A percentile compares a stretch with the other conserved stretches of the same genome.
Conservation (phyloP, 805 yeast species). For the Isabelozyma rhagii region DNA sequence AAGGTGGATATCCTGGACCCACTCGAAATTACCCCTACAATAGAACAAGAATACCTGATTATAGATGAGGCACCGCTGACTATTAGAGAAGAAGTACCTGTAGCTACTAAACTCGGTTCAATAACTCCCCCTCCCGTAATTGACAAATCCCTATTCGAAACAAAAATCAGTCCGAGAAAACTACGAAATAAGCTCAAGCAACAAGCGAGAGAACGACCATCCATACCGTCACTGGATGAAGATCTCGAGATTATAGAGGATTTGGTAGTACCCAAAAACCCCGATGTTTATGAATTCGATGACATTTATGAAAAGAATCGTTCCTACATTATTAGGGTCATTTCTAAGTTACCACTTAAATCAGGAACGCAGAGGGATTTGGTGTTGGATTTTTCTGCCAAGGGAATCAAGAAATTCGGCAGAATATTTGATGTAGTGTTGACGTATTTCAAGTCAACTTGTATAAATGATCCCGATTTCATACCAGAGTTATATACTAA, state of each 20-base stretch:
- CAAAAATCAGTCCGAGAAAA: not conserved
- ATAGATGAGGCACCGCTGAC: not conserved
- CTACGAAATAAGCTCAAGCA: not conserved
- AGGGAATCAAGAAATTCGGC: slow-evolving; percentile 24
- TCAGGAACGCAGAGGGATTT: slow-evolving; percentile 6
- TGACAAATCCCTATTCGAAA: not conserved
- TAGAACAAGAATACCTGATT: not conserved
- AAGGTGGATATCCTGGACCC: not conserved
- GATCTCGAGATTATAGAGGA: not conserved
- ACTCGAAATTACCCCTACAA: not conserved
- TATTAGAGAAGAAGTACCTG: not conserved
- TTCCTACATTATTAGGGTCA: slow-evolving; percentile 24
- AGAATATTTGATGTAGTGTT: slow-evolving; percentile 17
- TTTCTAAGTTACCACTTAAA: slow-evolving; percentile 21
- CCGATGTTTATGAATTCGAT: slow-evolving; percentile 15
- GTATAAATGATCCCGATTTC: slow-evolving; percentile 1
- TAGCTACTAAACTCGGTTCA: not conserved
- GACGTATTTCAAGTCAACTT: slow-evolving; percentile 7
- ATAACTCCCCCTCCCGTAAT: slow-evolving; percentile 9
- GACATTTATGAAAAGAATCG: slow-evolving; percentile 24
- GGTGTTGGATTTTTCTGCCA: slow-evolving; percentile 17
- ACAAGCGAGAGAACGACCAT: not conserved
- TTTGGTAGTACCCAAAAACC: not conserved
- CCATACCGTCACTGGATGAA: not conserved
- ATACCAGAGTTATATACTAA: slow-evolving; percentile 5